Conservation (phyloP, 345 rosid species). For the Raphanus sativus region DNA sequence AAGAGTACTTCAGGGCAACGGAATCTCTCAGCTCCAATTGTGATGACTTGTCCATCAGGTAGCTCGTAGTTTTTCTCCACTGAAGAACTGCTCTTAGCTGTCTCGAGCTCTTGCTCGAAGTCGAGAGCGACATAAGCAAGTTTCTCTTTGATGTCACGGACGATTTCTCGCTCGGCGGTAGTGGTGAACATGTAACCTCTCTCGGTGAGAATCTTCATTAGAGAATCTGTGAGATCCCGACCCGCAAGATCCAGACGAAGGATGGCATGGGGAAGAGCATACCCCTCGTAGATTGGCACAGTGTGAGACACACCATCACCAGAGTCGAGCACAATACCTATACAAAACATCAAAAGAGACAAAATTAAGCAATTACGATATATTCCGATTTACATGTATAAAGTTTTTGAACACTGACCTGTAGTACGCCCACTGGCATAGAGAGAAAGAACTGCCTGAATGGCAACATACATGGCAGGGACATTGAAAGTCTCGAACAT, state of each 20-base stretch:
- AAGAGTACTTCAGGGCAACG: slow-evolving; percentile 51
- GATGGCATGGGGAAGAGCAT: slow-evolving; percentile 67
- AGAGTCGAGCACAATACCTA: slow-evolving; percentile 67
- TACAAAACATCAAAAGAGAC: no score
- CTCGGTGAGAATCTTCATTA: slow-evolving; percentile 61
- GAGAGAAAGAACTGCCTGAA: slow-evolving; percentile 60
- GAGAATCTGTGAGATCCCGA: slow-evolving; percentile 60
- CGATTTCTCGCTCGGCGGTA: slow-evolving; percentile 49
- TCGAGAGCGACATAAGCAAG: slow-evolving; percentile 49
- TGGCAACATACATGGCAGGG: slow-evolving; percentile 65
- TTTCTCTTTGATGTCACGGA: slow-evolving; percentile 52
- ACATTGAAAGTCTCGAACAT: slow-evolving; percentile 62
- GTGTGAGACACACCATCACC: slow-evolving; percentile 66
- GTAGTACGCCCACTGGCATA: slow-evolving; percentile 71
- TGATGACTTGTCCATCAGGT: slow-evolving; percentile 56
- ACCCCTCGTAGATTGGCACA: slow-evolving; percentile 63
- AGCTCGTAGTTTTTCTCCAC: slow-evolving; percentile 50
- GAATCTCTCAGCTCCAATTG: slow-evolving; percentile 50
- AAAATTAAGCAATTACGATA: no score
- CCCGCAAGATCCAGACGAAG: slow-evolving; percentile 67
- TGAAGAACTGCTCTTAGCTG: slow-evolving; percentile 44
- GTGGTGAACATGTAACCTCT: slow-evolving; percentile 52
- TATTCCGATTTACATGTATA: no score
- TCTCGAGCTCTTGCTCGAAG: slow-evolving; percentile 45
- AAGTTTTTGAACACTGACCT: slow-evolving; percentile 46